Conservation (phyloP, 164 flowering plant genomes). For the Nelumbo lutea region DNA sequence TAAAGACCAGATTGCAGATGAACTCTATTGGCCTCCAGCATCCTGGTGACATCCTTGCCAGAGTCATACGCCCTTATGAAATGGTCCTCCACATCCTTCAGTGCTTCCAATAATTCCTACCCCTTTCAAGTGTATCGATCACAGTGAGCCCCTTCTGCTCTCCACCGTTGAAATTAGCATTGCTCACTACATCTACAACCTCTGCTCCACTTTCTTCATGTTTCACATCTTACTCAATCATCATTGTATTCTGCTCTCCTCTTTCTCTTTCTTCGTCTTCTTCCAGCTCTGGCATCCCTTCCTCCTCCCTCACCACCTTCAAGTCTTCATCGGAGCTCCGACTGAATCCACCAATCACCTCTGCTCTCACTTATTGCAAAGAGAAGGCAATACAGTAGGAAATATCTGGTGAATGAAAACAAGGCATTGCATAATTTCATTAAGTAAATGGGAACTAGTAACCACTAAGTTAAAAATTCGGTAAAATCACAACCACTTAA, state of each 20-base stretch:
- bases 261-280: conserved; percentile 36
- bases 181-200: not conserved
- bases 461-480: too few relatives aligned
- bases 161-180: conserved; percentile 12
- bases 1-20: conserved; percentile 32
- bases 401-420: too few relatives aligned
- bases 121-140: conserved; percentile 48
- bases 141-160: too few relatives aligned
- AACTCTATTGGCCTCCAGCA: too few relatives aligned
- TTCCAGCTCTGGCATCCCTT: conserved; percentile 27
- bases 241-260: not conserved
- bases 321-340: too few relatives aligned
- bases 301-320: too few relatives aligned
- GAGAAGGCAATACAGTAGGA: conserved; percentile 20
- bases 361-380: conserved; percentile 60
- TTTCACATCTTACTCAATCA: not conserved
- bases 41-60: too few relatives aligned
- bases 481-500: too few relatives aligned
- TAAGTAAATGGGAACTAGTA: too few relatives aligned
- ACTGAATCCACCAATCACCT: too few relatives aligned
- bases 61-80: conserved; percentile 29
- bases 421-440: too few relatives aligned
- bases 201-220: too few relatives aligned
- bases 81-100: conserved; percentile 33
- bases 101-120: conserved; percentile 62